Evolutionary conservation across 495 filamentous ascomycete species (phyloP), one percentile per base, ranked within the genome.

Genomic region (Penicillium roqueforti): DNA sequence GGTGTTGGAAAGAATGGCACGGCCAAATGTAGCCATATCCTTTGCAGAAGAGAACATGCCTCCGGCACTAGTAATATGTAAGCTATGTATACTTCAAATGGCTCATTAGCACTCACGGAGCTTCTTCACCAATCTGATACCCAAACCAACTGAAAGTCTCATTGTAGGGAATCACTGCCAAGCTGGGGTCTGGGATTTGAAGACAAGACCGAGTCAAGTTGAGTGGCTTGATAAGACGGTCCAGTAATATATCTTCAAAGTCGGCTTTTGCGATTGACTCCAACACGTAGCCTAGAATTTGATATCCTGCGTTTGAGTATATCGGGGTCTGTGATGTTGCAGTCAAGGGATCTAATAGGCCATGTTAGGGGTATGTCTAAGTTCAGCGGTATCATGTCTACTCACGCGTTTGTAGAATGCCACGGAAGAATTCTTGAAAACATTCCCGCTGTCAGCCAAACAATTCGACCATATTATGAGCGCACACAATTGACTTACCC

Each of bases 251-350:
- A 0, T 51, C 28, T 19, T 57, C 31, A 19, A 40, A 67, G 2
- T 23, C 9, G 2, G 45, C 26, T 13, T 31, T 42, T 1, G 49
- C 50, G 1, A 68, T 53, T 13, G 53, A 37, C 36, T 85, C 79
- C 54, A 85, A 63, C 1, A 74, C 80, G 56, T 84, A 83, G 0
- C 69, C 76, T 6, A 85, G 67, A 47, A 86, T 71, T 54, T 78
- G 74, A 56, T 74, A 85, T 3, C 73, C 82, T 3, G 76, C 75
- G 59, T 86, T 86, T 5, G 82, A 84, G 60, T 86, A 87, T 4
- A 76, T 72, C 0, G 83, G 77, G 0, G 76, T 80, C 14, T 72
- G 63, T 4, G 71, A 76, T 4, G 76, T 73, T 3, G 73, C 58
- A 50, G 78, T 77, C 8, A 80, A 68, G 0, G 82, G 81, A 34